These are phyloP conservation scores for Arabidopsis hybrid DNA, from an alignment of 441 rosid species.

Conservation along the genomic window DNA sequence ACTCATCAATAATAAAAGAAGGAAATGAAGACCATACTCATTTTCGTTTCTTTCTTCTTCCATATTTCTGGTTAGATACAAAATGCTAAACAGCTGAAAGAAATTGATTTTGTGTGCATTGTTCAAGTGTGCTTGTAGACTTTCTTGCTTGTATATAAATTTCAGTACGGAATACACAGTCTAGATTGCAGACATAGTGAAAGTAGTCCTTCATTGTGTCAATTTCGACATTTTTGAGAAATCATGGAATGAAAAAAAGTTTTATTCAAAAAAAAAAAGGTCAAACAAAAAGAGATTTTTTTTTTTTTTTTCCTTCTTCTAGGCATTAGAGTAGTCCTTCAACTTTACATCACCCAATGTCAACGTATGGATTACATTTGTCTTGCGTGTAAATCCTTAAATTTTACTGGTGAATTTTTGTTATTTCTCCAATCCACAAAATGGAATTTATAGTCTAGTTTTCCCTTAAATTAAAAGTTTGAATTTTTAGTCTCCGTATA, in stretches of 20 bases:
- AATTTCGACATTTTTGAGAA: not conserved
- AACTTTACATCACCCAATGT: not conserved
- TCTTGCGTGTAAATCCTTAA: not conserved
- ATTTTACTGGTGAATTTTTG: no score
- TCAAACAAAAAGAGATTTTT: constrained; percentile 5
- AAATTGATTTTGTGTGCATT: constrained; percentile 20
- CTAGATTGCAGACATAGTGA: not conserved
- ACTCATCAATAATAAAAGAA: constrained; percentile 10
- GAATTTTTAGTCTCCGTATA: no score
- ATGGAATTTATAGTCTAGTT: no score
- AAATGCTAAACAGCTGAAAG: not conserved
- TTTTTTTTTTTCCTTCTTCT: not conserved
- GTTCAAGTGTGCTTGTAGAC: not conserved
- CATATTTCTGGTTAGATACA: not conserved
- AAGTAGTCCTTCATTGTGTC: not conserved
- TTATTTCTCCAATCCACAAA: no score
- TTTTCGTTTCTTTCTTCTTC: not conserved
- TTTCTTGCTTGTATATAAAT: constrained; percentile 23
- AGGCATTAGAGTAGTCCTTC: not conserved
- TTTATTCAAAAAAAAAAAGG: not conserved
- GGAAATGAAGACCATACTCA: not conserved
- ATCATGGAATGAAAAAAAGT: not conserved
- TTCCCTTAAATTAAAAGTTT: no score
- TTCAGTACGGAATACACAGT: not conserved
- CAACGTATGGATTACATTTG: constrained; percentile 1